Base-by-base conservation (phyloP, 176 grass and related monocot species). In the Carex cristatella region DNA sequence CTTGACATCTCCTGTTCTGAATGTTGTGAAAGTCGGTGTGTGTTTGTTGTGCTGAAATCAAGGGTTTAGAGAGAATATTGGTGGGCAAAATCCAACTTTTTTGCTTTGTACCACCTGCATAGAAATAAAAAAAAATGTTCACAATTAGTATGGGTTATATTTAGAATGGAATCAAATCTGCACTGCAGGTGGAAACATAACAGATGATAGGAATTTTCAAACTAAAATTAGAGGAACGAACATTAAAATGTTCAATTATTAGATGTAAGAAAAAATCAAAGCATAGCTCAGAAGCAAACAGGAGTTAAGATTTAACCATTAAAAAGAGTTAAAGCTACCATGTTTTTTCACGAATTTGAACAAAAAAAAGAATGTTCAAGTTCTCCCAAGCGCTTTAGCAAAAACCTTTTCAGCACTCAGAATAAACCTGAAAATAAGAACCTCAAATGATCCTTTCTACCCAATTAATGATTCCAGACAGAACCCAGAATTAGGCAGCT, bases 1-100 rank as follows among this genome's bases (percentile, higher is more conserved):
- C 91, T 86, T 69, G 96, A 90, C 96, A 99, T 99, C 10, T 83
- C 85, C 60, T 38, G 30, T 80, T 79, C 57, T 54, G 18, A 83
- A 83, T 53, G 27, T 46, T 83, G 79, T 27, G 28, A 44, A 59
- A 18, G 79, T 81, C 4, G 6, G 81, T 69, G 7, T 48, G 18
- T 79, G 13, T 10, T 35, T 65, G 78, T 67, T 83, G 55, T 83
- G 74, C 13, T 32, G 53, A 79, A 58, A 79, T 79, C 15, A 83
- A 54, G 64, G 44, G 81, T 82, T 82, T 48, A 30, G 18, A 64
- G 79, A 48, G 79, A 82, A 42, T 82, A 30, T 44, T 82, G 59
- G 35, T 82, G 57, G 37, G 6, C 10, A 27, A 54, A 63, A 79
- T 30, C 3, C 28, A 79, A 14, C 11, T 0, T 58, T 58, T 79